Evolutionary conservation across 345 rosid species (phyloP).

Genomic region (Cochlearia excelsa): DNA sequence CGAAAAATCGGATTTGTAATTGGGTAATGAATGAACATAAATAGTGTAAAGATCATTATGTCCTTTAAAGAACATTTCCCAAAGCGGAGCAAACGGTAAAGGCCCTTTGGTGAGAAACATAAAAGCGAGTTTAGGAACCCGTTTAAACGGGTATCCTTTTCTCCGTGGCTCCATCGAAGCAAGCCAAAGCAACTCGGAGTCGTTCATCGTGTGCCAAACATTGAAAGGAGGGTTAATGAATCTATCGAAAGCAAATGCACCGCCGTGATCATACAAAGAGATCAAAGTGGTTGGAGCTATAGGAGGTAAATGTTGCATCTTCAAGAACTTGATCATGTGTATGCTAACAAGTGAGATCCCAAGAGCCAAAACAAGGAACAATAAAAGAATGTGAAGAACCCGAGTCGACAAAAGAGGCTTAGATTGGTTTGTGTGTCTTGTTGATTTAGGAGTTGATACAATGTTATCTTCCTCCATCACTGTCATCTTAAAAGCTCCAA

Average conservation of each 20-base stretch:
- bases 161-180: conserved; percentile 67
- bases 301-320: conserved; percentile 33
- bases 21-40: conserved; percentile 71
- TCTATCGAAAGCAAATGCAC: conserved; percentile 26
- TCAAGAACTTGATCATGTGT: conserved; percentile 44
- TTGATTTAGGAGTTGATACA: conserved; percentile 24
- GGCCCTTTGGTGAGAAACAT: conserved; percentile 92
- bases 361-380: conserved; percentile 48
- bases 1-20: conserved; percentile 49
- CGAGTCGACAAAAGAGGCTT: conserved; percentile 43
- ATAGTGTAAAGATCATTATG: conserved; percentile 60
- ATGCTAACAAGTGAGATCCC: conserved; percentile 51
- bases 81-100: conserved; percentile 80
- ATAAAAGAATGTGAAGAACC: conserved; percentile 41
- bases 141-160: conserved; percentile 53
- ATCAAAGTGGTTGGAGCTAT: conserved; percentile 36
- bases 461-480: conserved; percentile 36
- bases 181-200: conserved; percentile 74
- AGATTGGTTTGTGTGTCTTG: conserved; percentile 37
- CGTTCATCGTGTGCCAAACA: conserved; percentile 68
- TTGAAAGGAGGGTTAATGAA: conserved; percentile 59
- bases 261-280: conserved; percentile 36
- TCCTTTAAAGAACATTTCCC: conserved; percentile 85
- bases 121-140: conserved; percentile 86
- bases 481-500: conserved; percentile 22